Percentiles rank a stretch among this genome's conserved stretches.
Evolutionary conservation across 306 rosid species (phyloP).

Genomic region (Hippophae gyantsensis): DNA sequence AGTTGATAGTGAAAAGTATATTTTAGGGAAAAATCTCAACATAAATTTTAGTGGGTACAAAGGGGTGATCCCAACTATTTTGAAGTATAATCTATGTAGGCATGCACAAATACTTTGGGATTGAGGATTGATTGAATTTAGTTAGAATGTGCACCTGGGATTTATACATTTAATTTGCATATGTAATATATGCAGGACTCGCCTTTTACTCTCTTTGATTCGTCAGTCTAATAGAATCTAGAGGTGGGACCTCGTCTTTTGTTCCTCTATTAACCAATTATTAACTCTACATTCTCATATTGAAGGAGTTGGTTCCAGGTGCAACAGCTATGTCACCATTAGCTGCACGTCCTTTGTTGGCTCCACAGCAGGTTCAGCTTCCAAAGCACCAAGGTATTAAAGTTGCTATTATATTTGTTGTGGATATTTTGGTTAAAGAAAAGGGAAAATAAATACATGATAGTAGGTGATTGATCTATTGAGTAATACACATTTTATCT

Average conservation of each 20-base stretch:
- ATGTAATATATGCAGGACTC: neutral
- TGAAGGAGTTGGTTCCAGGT: constrained; percentile 73
- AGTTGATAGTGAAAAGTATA: too few relatives aligned
- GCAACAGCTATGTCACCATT: constrained; percentile 39
- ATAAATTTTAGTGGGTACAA: too few relatives aligned
- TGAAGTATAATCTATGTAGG: too few relatives aligned
- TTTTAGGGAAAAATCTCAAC: too few relatives aligned
- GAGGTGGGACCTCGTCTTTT: neutral
- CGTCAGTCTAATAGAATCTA: neutral
- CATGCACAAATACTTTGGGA: too few relatives aligned
- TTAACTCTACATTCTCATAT: constrained; percentile 18
- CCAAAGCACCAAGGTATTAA: constrained; percentile 74
- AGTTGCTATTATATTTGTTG: neutral
- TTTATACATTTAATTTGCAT: too few relatives aligned
- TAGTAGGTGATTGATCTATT: neutral
- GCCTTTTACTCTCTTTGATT: neutral
- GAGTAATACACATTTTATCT: neutral
- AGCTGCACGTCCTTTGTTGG: constrained; percentile 45
- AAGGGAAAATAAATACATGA: neutral
- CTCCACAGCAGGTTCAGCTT: constrained; percentile 50
- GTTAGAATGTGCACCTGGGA: too few relatives aligned
- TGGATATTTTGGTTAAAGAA: too few relatives aligned
- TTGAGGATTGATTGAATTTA: too few relatives aligned
- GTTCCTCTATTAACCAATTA: neutral
- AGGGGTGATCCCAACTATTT: too few relatives aligned